Evolutionary conservation across 2,329 filamentous ascomycete species (phyloP).

Genomic region (Rhinocladiella similis): DNA sequence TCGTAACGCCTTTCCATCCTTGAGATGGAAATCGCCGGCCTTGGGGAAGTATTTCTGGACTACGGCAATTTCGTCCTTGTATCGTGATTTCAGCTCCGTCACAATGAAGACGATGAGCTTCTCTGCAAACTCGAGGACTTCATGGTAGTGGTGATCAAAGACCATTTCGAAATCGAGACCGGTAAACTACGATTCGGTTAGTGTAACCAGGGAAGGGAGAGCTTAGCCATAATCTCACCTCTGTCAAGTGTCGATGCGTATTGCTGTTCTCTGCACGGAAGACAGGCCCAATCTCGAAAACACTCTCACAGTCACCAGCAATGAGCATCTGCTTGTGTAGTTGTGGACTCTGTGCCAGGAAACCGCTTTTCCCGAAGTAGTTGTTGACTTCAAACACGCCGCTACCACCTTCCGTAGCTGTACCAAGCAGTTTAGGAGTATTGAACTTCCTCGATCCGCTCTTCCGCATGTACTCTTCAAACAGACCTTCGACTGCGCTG

Average conservation of each 20-base stretch:
- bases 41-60: constrained; percentile 52
- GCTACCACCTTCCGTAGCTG: constrained; percentile 87
- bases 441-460: constrained; percentile 81
- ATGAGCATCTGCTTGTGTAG: constrained; percentile 71
- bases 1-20: constrained; percentile 50
- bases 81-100: constrained; percentile 45
- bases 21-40: constrained; percentile 52
- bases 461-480: constrained; percentile 74
- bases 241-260: constrained; percentile 65
- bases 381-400: constrained; percentile 81
- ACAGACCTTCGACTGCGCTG: constrained; percentile 66
- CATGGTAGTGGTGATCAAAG: constrained; percentile 52
- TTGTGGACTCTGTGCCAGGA: constrained; percentile 65
- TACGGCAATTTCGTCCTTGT: constrained; percentile 45
- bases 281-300: constrained; percentile 66
- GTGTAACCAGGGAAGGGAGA: too few species aligned
- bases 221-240: constrained; percentile 43
- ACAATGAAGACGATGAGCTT: constrained; percentile 52
- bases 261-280: constrained; percentile 70
- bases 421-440: constrained; percentile 83
- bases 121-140: constrained; percentile 52
- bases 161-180: constrained; percentile 56
- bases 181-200: constrained; percentile 43
- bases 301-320: constrained; percentile 61
- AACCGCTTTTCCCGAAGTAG: constrained; percentile 84